These are phyloP conservation scores for Ambrosia trifida DNA, from an alignment of 129 eudicot species.

Conservation along the genomic window DNA sequence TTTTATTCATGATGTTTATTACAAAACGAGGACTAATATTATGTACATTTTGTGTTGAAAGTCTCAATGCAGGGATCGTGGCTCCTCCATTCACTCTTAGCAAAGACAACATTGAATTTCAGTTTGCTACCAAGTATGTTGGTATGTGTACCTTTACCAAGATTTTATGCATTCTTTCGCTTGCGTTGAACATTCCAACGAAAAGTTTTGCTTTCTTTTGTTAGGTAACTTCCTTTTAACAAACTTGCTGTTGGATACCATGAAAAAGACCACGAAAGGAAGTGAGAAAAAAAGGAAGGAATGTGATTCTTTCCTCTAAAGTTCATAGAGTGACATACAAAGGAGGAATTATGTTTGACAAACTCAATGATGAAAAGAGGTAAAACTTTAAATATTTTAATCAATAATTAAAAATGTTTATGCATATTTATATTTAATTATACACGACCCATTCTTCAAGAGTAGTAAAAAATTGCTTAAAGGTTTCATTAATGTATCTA, in stretches of 20 bases:
- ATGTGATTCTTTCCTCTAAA: conserved; percentile 78
- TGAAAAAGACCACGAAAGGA: conserved; percentile 71
- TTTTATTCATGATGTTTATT: not conserved
- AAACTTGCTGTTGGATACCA: conserved; percentile 76
- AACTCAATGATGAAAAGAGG: conserved; percentile 75
- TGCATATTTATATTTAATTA: too few relatives aligned
- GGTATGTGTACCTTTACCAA: conserved; percentile 44
- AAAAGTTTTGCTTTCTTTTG: not conserved
- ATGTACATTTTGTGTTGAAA: conserved; percentile 22
- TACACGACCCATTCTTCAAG: too few relatives aligned
- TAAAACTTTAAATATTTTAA: too few relatives aligned
- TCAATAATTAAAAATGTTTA: too few relatives aligned
- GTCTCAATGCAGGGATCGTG: conserved; percentile 98
- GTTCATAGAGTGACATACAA: conserved; percentile 51
- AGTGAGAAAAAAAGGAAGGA: conserved; percentile 85
- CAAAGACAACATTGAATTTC: conserved; percentile 73
- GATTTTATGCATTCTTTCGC: not conserved
- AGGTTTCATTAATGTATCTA: too few relatives aligned
- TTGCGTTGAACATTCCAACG: not conserved
- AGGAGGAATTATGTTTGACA: conserved; percentile 83
- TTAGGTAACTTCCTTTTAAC: conserved; percentile 91
- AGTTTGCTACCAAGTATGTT: conserved; percentile 88
- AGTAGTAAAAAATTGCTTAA: too few relatives aligned
- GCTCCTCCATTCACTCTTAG: conserved; percentile 70
- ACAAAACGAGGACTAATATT: conserved; percentile 15